These are phyloP conservation scores for Auxenochlorella protothecoides DNA, from an alignment of 139 green algal genomes.

Conservation along the genomic window DNA sequence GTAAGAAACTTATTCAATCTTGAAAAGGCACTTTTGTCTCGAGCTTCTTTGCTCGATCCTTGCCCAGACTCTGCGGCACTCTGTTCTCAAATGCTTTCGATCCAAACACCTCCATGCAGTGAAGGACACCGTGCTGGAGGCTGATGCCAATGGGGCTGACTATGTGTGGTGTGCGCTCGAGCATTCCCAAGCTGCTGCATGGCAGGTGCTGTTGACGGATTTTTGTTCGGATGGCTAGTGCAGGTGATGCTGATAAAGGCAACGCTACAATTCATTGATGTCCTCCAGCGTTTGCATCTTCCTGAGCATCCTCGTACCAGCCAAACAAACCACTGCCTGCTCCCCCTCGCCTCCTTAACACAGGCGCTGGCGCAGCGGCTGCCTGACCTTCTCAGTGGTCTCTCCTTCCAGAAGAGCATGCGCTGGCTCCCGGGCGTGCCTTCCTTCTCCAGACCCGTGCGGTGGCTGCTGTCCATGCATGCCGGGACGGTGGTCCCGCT, in stretches of 20 bases:
- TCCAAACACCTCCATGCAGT: conserved; percentile 2
- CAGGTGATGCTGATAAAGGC: too few species aligned
- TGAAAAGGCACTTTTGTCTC: too few species aligned
- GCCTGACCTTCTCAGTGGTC: conserved; percentile 43
- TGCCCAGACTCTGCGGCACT: too few species aligned
- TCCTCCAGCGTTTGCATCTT: too few species aligned
- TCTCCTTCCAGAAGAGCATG: conserved; percentile 90
- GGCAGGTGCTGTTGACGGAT: too few species aligned
- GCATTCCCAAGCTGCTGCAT: conserved; percentile 9
- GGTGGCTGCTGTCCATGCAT: conserved; percentile 92
- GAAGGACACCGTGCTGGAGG: conserved; percentile 28
- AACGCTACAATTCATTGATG: too few species aligned
- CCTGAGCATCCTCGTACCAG: too few species aligned
- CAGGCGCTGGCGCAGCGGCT: conserved; percentile 72
- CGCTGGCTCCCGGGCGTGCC: conserved; percentile 56
- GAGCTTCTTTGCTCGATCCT: too few species aligned
- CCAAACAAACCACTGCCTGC: too few species aligned
- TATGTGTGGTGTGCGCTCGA: conserved; percentile 77
- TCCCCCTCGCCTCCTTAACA: background rate
- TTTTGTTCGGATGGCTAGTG: too few species aligned
- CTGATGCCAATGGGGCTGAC: conserved; percentile 81
- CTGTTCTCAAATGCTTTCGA: too few species aligned
- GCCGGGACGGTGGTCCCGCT: conserved; percentile 65
- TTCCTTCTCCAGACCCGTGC: conserved; percentile 78
- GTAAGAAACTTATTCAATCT: too few species aligned